These are phyloP conservation scores for Nemania diffusa DNA, from an alignment of 2,329 filamentous ascomycete species.

Conservation along the genomic window DNA sequence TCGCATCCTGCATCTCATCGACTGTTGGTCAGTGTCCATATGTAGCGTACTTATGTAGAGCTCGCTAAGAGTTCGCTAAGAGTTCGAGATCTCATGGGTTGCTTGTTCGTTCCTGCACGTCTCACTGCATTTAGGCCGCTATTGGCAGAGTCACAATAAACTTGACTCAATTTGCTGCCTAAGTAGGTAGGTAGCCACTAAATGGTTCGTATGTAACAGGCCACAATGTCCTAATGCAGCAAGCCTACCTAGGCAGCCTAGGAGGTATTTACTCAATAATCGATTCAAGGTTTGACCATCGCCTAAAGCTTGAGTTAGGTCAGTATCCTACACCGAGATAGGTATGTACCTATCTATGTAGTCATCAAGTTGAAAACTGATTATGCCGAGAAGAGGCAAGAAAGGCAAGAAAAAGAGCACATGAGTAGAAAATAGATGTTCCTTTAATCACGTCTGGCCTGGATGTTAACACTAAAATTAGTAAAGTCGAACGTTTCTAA, in stretches of 20 bases:
- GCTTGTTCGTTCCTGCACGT: background rate
- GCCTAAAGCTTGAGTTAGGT: background rate
- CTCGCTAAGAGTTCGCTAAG: too few relatives aligned
- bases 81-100: too few relatives aligned
- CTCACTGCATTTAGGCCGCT: background rate
- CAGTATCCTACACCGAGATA: background rate
- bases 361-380: background rate
- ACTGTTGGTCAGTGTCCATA: background rate
- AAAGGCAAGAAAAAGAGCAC: background rate
- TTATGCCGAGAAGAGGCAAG: background rate
- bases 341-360: background rate
- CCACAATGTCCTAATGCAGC: slow-evolving; percentile 4
- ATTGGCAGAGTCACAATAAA: background rate
- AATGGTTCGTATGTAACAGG: background rate
- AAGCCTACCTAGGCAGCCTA: background rate
- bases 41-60: too few relatives aligned
- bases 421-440: background rate
- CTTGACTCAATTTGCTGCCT: background rate
- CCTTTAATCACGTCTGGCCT: background rate
- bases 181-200: background rate
- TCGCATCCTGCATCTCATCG: background rate
- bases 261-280: too few relatives aligned
- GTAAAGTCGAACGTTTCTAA: background rate
- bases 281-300: background rate
- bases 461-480: background rate